Conservation (phyloP, 495 filamentous ascomycete genomes). For the Viridothelium virens region DNA sequence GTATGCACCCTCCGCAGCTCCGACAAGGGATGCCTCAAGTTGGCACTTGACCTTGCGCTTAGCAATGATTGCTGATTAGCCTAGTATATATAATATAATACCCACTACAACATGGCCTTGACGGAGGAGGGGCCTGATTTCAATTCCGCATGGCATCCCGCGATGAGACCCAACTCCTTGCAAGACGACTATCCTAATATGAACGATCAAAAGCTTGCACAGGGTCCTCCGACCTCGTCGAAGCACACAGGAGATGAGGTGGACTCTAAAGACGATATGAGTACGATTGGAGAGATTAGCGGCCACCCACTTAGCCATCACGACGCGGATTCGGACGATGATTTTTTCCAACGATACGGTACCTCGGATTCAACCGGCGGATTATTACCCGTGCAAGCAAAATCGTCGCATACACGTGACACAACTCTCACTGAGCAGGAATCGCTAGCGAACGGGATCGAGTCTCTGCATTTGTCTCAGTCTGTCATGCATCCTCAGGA, state of each 20-base stretch:
- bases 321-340: slow-evolving; percentile 25
- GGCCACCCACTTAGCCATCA: neutral
- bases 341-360: slow-evolving; percentile 34
- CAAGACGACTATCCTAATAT: neutral
- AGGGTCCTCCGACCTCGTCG: neutral
- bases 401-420: neutral
- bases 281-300: neutral
- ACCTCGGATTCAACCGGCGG: neutral
- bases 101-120: neutral
- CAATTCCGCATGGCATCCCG: slow-evolving; percentile 22
- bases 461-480: neutral
- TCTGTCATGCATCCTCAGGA: too few relatives aligned
- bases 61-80: neutral
- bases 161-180: slow-evolving; percentile 16
- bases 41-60: neutral
- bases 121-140: slow-evolving; percentile 5
- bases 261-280: neutral
- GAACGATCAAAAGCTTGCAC: neutral
- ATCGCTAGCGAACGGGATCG: neutral
- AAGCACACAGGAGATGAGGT: neutral
- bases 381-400: neutral
- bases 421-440: neutral
- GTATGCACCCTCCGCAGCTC: slow-evolving; percentile 1
- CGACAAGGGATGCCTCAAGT: slow-evolving; percentile 7
- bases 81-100: slow-evolving; percentile 11